phyloP scores from a whole-genome alignment of 257 asterid species.

The Handroanthus guayacan region DNA sequence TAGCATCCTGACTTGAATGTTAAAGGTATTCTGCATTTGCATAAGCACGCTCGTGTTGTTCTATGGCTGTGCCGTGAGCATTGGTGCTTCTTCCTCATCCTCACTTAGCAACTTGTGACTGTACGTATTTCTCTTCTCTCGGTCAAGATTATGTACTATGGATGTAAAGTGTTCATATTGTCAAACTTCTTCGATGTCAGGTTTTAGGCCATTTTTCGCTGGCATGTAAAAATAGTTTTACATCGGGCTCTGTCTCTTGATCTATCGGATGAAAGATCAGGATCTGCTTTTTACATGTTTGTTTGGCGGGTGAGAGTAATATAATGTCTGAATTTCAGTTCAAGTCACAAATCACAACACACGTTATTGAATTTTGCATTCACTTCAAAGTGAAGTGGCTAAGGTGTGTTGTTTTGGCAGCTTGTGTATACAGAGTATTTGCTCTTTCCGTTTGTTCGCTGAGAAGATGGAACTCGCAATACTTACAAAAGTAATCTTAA shows the following conservation, averaged over 20 bases:
- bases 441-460: too few species aligned
- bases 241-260: conserved; percentile 1
- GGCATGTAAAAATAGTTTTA: background rate
- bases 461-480: too few species aligned
- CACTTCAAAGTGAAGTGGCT: too few species aligned
- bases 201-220: conserved; percentile 15
- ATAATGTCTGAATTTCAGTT: background rate
- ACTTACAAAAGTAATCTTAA: too few species aligned
- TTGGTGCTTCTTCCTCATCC: conserved; percentile 18
- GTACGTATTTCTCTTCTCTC: background rate
- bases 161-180: too few species aligned
- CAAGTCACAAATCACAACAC: too few species aligned
- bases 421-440: too few species aligned
- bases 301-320: background rate
- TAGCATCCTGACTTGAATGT: too few species aligned
- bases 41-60: background rate
- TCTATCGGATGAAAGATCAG: conserved; percentile 4
- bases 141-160: too few species aligned
- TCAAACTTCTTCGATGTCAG: background rate
- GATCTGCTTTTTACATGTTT: conserved; percentile 20
- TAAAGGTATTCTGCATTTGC: conserved; percentile 2
- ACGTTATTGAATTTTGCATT: too few species aligned
- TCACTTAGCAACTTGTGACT: conserved; percentile 9
- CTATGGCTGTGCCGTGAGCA: conserved; percentile 18
- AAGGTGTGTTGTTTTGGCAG: too few species aligned